Evolutionary conservation across 352 stramenopile genomes (phyloP), one percentile per base, ranked within the genome.

Genomic region (Globisporangium acanthophoron): DNA sequence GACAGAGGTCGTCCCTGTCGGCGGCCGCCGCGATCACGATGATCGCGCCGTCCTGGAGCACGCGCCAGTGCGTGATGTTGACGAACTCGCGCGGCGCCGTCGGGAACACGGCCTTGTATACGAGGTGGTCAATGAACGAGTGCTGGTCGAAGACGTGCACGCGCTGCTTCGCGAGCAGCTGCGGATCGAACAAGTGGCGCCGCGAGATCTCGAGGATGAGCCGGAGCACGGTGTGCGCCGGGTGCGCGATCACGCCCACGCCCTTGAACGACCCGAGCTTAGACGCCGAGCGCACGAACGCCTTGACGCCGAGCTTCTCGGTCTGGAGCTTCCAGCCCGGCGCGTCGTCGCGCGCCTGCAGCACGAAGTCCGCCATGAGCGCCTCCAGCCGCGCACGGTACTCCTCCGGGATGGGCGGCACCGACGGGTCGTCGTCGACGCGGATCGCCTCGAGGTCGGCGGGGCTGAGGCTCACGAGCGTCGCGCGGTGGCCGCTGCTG

Each of bases 21-120:
- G 74, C 64, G 20, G 68, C 73, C 2, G 73, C 78, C 7, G 74
- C 76, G 39, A 88, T 65, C 18, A 88, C 60, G 13, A 86, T 31
- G 7, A 89, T 78, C 15, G 73, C 73, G 52, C 75, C 71, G 46
- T 83, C 76, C n/a, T 58, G 52, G 11, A 91, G 71, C 56, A 88
- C 75, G 13, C 81, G 81, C 78, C 81, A 89, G 60, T 89, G 81
- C 5, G 72, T 87, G n/a, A 89, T 64, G 46, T 88, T 80, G 41
- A 87, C 67, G 45, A 86, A 88, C 37, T 88, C 77, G 33, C 74
- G 74, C 18, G 70, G 59, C 16, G 71, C 62, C 3, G 70, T 64
- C 5, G 81, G 81, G 60, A 91, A 88, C 37, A 87, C 67, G 1
- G 75, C 66, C 65, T 89, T 89, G 72, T 80, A 86, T 15, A 69